Evolutionary conservation across 1,139 yeast genomes (phyloP).

Genomic region (Lizanozyma gosingica): DNA sequence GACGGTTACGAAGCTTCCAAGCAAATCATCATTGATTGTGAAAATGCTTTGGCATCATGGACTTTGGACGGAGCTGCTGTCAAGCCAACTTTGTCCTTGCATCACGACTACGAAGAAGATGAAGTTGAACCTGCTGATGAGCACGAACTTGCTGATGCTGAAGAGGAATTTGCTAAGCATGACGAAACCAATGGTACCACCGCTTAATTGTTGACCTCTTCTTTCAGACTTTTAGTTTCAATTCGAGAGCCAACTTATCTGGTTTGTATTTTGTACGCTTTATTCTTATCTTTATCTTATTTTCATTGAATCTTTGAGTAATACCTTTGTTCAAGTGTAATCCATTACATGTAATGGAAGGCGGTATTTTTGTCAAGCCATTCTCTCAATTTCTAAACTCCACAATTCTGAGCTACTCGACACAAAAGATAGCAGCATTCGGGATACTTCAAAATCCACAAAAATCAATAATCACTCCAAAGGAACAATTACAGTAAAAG

Average conservation of each 20-base stretch:
- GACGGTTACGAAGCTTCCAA: conserved; percentile 98
- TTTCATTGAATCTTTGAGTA: too few relatives aligned
- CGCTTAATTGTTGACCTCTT: background rate
- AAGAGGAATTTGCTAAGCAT: conserved; percentile 33
- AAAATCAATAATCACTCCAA: background rate
- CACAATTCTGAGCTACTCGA: too few relatives aligned
- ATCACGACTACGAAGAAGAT: conserved; percentile 64
- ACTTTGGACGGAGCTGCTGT: conserved; percentile 92
- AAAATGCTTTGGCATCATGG: conserved; percentile 93
- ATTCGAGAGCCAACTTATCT: background rate
- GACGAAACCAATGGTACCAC: conserved; percentile 13
- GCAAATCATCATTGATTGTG: conserved; percentile 96
- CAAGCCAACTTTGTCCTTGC: conserved; percentile 86
- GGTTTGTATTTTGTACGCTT: background rate
- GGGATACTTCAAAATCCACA: too few relatives aligned
- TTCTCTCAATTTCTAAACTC: too few relatives aligned
- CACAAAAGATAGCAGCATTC: too few relatives aligned
- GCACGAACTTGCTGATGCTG: conserved; percentile 42
- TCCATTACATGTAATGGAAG: too few relatives aligned
- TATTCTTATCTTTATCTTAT: too few relatives aligned
- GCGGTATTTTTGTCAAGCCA: too few relatives aligned
- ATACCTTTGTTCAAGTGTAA: too few relatives aligned
- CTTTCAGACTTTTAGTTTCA: background rate
- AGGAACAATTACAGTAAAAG: background rate
- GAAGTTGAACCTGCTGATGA: conserved; percentile 30